Base-by-base conservation (phyloP, 1,139 yeast genomes). In the Taphrina pruni region DNA sequence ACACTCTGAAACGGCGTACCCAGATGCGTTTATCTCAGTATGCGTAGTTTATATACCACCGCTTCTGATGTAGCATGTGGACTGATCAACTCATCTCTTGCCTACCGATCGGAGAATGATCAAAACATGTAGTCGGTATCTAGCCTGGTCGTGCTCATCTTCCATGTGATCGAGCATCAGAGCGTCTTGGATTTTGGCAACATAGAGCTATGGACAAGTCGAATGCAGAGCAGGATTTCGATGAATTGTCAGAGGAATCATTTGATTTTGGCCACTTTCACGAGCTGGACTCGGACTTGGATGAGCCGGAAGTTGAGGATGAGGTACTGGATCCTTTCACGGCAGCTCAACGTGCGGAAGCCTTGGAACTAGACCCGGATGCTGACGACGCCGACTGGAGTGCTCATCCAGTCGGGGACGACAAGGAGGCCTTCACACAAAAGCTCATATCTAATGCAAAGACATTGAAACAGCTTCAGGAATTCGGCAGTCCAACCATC, bases 241-340 rank as follows among this genome's bases (percentile, higher is more conserved):
- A 58, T 45, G 62, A 41, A 12, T 39, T 58, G 11, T 58, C 51
- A 1, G 54, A 45, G 9, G 54, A 32, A 7, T 43, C 54, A 21
- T 58, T 58, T 32, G 54, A 45, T 26, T 45, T 58, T 46, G 62
- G 62, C 4, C 51, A 46, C 54, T 58, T 58, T 39, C 43, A 45
- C n/a, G 62, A 46, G 20, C 14, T 43, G 20, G 54, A 45, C 43
- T 58, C 54, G 12, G 66, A 62, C 21, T 1, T 62, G 1, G 51
- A 51, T 32, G 67, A 55, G 9, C 36, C 38, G 1, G 50, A 9
- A 32, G 60, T 41, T 4, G 60, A 39, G 8, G 60, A 41, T 17
- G 26, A 39, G 17, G 50, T 36, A 7, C 39, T 61, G 11, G 67
- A 64, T n/a, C 67, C 67, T 6, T 64, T 64, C 61, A 64, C 67